Percentiles rank a stretch among this genome's conserved stretches.
These are phyloP conservation scores for Ceratonia siliqua DNA, from an alignment of 306 rosid genomes.

Conservation along the genomic window DNA sequence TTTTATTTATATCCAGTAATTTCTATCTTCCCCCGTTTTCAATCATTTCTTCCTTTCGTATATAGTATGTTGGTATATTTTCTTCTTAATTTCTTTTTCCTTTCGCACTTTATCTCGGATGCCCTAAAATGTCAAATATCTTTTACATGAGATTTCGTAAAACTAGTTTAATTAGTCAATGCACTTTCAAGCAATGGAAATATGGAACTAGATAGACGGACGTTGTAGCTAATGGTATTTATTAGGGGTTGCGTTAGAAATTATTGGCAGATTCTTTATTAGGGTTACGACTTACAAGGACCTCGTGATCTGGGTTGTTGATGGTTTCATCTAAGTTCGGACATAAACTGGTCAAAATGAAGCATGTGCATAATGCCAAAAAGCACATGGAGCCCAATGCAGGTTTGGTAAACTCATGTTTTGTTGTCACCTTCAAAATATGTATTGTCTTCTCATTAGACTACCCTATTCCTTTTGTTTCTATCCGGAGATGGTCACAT, in stretches of 20 bases:
- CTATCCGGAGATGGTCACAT: slow-evolving; percentile 32
- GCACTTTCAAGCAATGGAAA: background rate
- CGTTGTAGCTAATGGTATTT: background rate
- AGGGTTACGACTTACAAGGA: slow-evolving; percentile 22
- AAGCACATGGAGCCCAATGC: slow-evolving; percentile 62
- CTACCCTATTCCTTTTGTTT: slow-evolving; percentile 36
- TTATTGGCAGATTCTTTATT: background rate
- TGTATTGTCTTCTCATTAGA: slow-evolving; percentile 30
- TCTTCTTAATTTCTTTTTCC: no score
- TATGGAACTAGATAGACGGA: background rate
- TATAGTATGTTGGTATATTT: no score
- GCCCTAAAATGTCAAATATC: background rate
- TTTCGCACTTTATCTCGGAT: background rate
- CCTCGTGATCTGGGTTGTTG: background rate
- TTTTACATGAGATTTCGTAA: background rate
- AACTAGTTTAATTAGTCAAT: background rate
- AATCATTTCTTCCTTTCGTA: no score
- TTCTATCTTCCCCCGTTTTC: no score
- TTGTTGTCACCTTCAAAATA: slow-evolving; percentile 30
- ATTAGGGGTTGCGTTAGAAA: background rate
- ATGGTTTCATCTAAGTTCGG: background rate
- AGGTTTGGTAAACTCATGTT: slow-evolving; percentile 32
- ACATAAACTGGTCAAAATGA: slow-evolving; percentile 39
- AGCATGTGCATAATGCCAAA: slow-evolving; percentile 43
- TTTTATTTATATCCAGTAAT: background rate